Base-by-base conservation (phyloP, 2,329 filamentous ascomycete genomes). In the Ophiostoma novo-ulmi region DNA sequence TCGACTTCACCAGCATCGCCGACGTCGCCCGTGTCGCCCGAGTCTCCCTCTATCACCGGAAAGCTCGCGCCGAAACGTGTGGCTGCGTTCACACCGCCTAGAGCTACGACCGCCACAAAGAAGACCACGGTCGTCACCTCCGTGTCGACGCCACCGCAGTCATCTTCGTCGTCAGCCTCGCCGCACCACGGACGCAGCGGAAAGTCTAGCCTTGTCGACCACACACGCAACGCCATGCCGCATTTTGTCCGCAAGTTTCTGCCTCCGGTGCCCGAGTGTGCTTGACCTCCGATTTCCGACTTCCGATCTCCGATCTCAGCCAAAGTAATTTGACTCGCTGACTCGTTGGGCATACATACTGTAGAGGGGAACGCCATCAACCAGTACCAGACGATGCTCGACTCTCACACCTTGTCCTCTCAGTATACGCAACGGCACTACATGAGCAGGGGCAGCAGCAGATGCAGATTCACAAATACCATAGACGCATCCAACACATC, bases 191-290 rank as follows among this genome's bases (percentile, higher is more conserved):
- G 55, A 38, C 80, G 74, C 78, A 80, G 74, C 77, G 79, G 75
- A 75, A 79, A 73, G 78, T 77, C 74, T 77, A 64, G 55, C 48
- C 69, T 69, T 48, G 66, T 77, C 71, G 77, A 77, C 72, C 79
- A 80, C 74, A 76, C 78, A 74, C 80, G 80, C 70, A 77, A 73
- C 71, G 70, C 74, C 72, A 75, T 80, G 73, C 78, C 78, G 73
- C 76, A 77, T 73, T 79, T 80, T 72, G 75, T 79, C 73, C 78
- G 78, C 69, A 78, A 77, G 73, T 74, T 80, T 35, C 77, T 80
- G 73, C 78, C 78, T 66, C 79, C 79, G 10, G 79, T 80, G 65
- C 48, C 72, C 68, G 73, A 74, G 68, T 70, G 69, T 63, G 70
- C 72, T 41, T 73, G 64, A 36, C 20, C 17, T 22, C 3, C 31